Conservation (phyloP, 345 rosid genomes). For the Leavenworthia alabamica region DNA sequence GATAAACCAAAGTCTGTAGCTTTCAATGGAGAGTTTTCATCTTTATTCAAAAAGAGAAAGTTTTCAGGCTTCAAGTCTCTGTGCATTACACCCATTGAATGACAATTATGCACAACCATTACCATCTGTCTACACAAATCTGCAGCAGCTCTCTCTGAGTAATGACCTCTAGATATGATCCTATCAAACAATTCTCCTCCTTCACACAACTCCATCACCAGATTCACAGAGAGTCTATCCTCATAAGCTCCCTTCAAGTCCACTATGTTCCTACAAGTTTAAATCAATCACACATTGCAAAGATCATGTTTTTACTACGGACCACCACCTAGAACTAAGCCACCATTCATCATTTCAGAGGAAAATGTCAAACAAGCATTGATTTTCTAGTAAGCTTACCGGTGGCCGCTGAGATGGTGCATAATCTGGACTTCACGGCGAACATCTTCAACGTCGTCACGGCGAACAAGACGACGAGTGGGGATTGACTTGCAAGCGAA, state of each 20-base stretch:
- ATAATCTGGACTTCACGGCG: slow-evolving; percentile 99
- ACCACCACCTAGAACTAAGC: not conserved
- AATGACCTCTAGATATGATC: slow-evolving; percentile 85
- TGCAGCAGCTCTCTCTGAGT: slow-evolving; percentile 89
- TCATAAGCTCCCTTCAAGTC: slow-evolving; percentile 91
- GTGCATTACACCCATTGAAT: slow-evolving; percentile 93
- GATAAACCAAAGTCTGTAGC: slow-evolving; percentile 98
- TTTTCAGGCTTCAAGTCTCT: slow-evolving; percentile 95
- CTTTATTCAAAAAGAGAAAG: slow-evolving; percentile 58
- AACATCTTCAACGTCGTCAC: slow-evolving; percentile 81
- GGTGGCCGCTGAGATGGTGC: slow-evolving; percentile 93
- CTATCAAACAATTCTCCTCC: slow-evolving; percentile 97
- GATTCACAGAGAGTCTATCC: slow-evolving; percentile 71
- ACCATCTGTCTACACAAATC: slow-evolving; percentile 81
- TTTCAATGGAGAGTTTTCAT: slow-evolving; percentile 81
- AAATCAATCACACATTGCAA: not conserved
- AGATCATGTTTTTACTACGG: not conserved
- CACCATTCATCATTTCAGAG: not conserved
- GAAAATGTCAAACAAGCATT: not conserved
- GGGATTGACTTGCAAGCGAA: slow-evolving; percentile 96
- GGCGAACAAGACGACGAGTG: slow-evolving; percentile 63
- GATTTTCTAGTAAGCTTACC: slow-evolving; percentile 30
- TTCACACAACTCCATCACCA: slow-evolving; percentile 85
- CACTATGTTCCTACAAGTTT: slow-evolving; percentile 61
- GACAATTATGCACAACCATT: slow-evolving; percentile 84